Evolutionary conservation across 768 basidiomycete genomes (phyloP).

Genomic region (Lactifluus echinatus): DNA sequence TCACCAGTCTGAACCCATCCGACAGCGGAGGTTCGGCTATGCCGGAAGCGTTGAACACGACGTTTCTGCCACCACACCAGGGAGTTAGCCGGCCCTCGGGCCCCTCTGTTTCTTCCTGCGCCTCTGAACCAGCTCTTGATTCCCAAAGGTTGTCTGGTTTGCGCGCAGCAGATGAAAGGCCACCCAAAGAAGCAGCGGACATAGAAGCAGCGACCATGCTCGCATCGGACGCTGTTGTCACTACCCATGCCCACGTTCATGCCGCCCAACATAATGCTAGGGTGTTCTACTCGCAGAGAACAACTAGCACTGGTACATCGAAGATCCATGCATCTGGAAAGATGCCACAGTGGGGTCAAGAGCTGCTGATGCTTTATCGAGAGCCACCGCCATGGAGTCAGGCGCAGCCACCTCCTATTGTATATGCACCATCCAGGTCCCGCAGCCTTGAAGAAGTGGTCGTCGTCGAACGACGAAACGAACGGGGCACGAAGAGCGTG

Average conservation of each 20-base stretch:
- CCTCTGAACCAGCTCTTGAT: neutral
- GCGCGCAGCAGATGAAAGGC: neutral
- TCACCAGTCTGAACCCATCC: too few relatives aligned
- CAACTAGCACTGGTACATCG: neutral
- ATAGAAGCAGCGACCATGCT: neutral
- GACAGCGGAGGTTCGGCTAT: neutral
- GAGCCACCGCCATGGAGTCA: conserved; percentile 18
- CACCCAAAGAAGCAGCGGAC: neutral
- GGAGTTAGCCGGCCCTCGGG: neutral
- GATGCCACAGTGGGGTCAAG: conserved; percentile 13
- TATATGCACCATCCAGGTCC: neutral
- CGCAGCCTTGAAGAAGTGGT: neutral
- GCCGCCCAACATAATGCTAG: neutral
- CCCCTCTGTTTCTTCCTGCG: neutral
- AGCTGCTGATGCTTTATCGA: conserved; percentile 19
- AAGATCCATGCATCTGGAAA: neutral
- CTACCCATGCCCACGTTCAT: neutral
- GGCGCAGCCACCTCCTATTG: conserved; percentile 1
- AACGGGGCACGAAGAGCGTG: neutral
- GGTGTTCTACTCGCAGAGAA: conserved; percentile 1
- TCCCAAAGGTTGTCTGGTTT: neutral
- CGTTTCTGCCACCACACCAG: neutral
- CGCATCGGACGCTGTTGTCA: neutral
- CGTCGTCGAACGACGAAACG: neutral
- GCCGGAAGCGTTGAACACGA: neutral